phyloP scores from a whole-genome alignment of 2,329 filamentous ascomycete genomes.

The Tolypocladium capitatum region DNA sequence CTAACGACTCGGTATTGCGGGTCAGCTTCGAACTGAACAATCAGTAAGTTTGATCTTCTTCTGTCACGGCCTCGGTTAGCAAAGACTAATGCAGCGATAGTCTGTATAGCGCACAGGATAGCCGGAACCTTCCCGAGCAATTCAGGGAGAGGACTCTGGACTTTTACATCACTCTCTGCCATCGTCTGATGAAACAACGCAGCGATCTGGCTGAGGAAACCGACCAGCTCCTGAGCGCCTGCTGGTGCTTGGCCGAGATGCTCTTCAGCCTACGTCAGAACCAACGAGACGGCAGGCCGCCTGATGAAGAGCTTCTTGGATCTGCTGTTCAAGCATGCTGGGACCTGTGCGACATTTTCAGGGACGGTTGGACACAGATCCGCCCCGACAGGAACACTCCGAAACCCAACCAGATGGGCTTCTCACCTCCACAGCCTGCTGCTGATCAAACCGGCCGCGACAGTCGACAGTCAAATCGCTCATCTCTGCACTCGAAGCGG shows the following conservation, averaged over 20 bases:
- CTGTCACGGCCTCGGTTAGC: background rate
- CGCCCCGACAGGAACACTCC: constrained; percentile 78
- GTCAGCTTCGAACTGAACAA: constrained; percentile 95
- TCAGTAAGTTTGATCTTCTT: constrained; percentile 39
- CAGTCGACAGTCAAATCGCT: constrained; percentile 37
- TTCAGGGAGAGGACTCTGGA: constrained; percentile 85
- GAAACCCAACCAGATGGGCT: constrained; percentile 63
- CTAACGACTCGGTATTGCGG: constrained; percentile 71
- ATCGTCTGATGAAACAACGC: constrained; percentile 90
- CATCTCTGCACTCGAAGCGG: constrained; percentile 36
- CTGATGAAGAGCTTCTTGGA: constrained; percentile 73
- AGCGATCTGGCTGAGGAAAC: constrained; percentile 68
- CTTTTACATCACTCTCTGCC: constrained; percentile 88
- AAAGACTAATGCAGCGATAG: constrained; percentile 22
- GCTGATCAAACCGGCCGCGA: constrained; percentile 35
- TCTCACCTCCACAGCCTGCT: constrained; percentile 40
- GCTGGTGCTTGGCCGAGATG: constrained; percentile 86
- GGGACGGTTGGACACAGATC: constrained; percentile 81
- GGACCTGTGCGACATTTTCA: constrained; percentile 88
- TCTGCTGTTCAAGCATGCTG: constrained; percentile 88
- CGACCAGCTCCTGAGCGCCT: constrained; percentile 70
- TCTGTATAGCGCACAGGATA: constrained; percentile 81
- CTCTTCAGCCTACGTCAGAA: constrained; percentile 82
- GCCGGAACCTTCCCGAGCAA: constrained; percentile 62
- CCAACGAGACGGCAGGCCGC: constrained; percentile 54